Base-by-base conservation (phyloP, 1,284 basidiomycete species). In the Sporisorium scitamineum region DNA sequence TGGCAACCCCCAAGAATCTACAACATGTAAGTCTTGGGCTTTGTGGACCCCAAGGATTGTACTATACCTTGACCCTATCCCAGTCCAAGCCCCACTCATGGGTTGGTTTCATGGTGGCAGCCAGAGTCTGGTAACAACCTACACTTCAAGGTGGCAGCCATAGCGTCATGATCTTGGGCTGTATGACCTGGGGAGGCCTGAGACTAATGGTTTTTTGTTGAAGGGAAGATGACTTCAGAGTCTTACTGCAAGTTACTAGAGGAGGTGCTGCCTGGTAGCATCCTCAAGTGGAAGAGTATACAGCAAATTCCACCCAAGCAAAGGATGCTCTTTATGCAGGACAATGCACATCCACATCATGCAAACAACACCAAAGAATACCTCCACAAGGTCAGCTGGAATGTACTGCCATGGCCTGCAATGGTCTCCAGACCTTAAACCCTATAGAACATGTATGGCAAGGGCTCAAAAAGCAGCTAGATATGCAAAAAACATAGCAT, bases 111-210 rank as follows among this genome's bases (percentile, higher is more conserved):
- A n/a, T n/a, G n/a, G n/a, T n/a, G n/a, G n/a, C n/a, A n/a, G n/a
- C n/a, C n/a, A n/a, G n/a, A n/a, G n/a, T n/a, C n/a, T n/a, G n/a
- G n/a, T n/a, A 13, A 14, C 6, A 14, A 13, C 8, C 34, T 34
- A 34, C 34, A 34, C 34, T 14, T 34, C 34, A 34, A 34, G 34
- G 34, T 14, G 34, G 34, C 13, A 13, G 34, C 34, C 34, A 34
- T 14, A 48, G 32, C 31, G 31, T 57, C 55, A 57, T 57, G 55
- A 37, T 57, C 55, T 57, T 44, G 55, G 55, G 31, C 44, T 57
- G 55, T 48, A 57, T 57, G 55, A 57, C 13, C 55, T 57, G 55
- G 44, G 55, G 29, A 48, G 55, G 55, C 55, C 55, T 57, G 8
- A 44, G 44, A 48, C 20, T 57, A 9, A 48, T 57, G 55, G 55